Percentiles rank a stretch among this genome's conserved stretches.
Evolutionary conservation across 2,329 filamentous ascomycete genomes (phyloP).

Genomic region (Epichloe amarillans): DNA sequence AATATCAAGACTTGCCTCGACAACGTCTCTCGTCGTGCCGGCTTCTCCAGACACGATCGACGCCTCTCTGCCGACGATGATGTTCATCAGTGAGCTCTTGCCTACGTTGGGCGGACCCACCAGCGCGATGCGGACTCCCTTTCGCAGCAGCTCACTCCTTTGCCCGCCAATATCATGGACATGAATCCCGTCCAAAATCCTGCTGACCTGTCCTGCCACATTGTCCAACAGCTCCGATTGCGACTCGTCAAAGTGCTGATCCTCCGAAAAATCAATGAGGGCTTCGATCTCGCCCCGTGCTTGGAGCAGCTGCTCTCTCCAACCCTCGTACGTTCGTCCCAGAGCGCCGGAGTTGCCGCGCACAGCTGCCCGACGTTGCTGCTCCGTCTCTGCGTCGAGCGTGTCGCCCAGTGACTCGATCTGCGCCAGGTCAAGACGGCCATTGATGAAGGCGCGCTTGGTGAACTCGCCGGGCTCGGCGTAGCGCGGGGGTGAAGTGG

Average conservation of each 20-base stretch:
- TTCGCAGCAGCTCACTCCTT: conserved; percentile 69
- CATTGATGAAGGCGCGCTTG: conserved; percentile 76
- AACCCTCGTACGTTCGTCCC: conserved; percentile 64
- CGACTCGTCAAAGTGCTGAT: conserved; percentile 91
- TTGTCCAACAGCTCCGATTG: conserved; percentile 57
- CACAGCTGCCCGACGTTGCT: conserved; percentile 78
- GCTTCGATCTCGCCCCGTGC: conserved; percentile 89
- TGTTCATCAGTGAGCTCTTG: conserved; percentile 87
- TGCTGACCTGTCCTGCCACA: conserved; percentile 50
- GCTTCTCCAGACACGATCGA: conserved; percentile 90
- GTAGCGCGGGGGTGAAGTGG: conserved; percentile 49
- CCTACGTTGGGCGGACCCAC: conserved; percentile 88
- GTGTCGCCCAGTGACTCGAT: conserved; percentile 54
- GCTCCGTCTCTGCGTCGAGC: conserved; percentile 66
- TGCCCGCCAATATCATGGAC: conserved; percentile 65
- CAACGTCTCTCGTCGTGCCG: conserved; percentile 85
- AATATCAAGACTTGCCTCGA: conserved; percentile 83
- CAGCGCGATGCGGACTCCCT: conserved; percentile 74
- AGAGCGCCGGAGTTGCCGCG: conserved; percentile 60
- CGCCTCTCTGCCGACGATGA: conserved; percentile 79
- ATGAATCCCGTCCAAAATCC: conserved; percentile 48
- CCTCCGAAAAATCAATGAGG: conserved; percentile 91
- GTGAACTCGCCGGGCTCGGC: conserved; percentile 96
- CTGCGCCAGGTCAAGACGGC: conserved; percentile 75
- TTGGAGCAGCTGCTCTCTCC: conserved; percentile 63